phyloP scores from a whole-genome alignment of 805 yeast genomes.

The Cyberlindnera americana region DNA sequence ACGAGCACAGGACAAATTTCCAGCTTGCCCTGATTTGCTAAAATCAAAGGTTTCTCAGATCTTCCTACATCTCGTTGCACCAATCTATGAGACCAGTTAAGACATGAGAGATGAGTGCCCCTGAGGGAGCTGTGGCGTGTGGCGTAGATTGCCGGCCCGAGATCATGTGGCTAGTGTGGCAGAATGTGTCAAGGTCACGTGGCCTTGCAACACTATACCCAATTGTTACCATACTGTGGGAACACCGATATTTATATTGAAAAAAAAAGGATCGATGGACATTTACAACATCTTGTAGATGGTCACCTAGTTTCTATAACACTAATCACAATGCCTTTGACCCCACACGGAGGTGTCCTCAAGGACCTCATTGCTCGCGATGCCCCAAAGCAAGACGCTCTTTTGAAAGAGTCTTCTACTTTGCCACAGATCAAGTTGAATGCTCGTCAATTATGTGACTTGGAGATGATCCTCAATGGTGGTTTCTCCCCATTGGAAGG shows the following conservation, averaged over 20 bases:
- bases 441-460: conserved; percentile 88
- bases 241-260: too few relatives aligned
- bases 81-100: too few relatives aligned
- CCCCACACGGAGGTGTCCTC: conserved; percentile 90
- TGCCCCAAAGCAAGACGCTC: conserved; percentile 49
- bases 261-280: too few relatives aligned
- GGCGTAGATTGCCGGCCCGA: neutral
- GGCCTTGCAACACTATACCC: conserved; percentile 7
- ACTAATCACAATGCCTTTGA: conserved; percentile 52
- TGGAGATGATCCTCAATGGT: conserved; percentile 88
- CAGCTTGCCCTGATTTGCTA: too few relatives aligned
- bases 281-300: neutral
- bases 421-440: conserved; percentile 52
- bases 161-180: conserved; percentile 7
- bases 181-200: conserved; percentile 9
- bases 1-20: too few relatives aligned
- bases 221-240: neutral
- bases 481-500: conserved; percentile 86
- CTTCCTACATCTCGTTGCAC: too few relatives aligned
- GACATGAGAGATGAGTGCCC: too few relatives aligned
- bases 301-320: too few relatives aligned
- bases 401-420: conserved; percentile 55
- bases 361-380: conserved; percentile 87
- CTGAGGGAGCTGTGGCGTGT: conserved; percentile 12
- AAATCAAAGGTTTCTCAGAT: too few relatives aligned